Base-by-base conservation (phyloP, 179 eudicot species). In the Spergularia azorica region DNA sequence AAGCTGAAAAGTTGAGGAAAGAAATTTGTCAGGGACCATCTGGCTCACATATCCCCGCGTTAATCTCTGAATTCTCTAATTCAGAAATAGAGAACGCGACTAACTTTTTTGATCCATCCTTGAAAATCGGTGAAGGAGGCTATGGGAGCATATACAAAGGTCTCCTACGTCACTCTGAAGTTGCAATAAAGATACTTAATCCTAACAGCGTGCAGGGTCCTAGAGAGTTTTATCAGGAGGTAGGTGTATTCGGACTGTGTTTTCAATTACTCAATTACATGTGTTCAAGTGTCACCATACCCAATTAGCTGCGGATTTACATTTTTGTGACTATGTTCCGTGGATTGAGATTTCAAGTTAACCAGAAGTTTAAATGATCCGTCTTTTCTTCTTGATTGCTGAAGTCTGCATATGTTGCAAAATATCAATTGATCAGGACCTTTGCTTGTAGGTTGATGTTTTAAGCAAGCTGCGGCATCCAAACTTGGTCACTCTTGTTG, bases 41-140 rank as follows among this genome's bases (percentile, higher is more conserved):
- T 16, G 76, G 78, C 61, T 52, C 87, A 46, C 63, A 67, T 18
- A 39, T 70, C 61, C 73, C 73, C 10, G 43, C 55, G 13, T 70
- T 36, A 0, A 36, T 70, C 46, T 70, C 61, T 3, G 61, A 52
- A 1, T 26, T 70, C 18, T 84, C 85, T 72, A 83, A 83, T 74
- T 66, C 79, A 6, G 96, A 95, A 74, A 79, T 95, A 61, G 83
- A 88, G 84, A 83, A 86, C 77, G 97, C 97, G 6, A 91, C 97
- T 18, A 68, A 65, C 38, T 60, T 46, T 70, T 90, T 95, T 69
- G 83, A 91, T 75, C 83, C 83, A 20, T 80, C 83, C 26, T 77
- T 86, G 83, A 95, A 84, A 85, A 89, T 93, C 39, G 93, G 95
- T 18, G 90, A 91, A 84, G 98, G 98, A 70, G 95, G 92, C 69